phyloP scores from a whole-genome alignment of 805 yeast species.

The Zygoascus ofunaensis region DNA sequence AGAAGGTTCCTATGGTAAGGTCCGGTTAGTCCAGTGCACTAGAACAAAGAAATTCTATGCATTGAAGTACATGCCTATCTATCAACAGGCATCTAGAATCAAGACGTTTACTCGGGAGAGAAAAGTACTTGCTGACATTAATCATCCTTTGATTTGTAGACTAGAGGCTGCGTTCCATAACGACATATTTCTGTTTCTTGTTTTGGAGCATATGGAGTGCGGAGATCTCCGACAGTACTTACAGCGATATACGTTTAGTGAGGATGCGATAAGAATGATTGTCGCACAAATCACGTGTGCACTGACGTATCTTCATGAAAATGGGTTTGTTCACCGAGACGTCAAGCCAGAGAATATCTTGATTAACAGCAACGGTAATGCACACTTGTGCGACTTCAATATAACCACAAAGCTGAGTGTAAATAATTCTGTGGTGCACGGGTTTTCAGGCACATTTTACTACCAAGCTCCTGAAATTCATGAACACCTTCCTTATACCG shows the following conservation, averaged over 20 bases:
- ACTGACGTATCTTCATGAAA: conserved; percentile 41
- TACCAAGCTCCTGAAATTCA: conserved; percentile 27
- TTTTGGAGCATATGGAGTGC: conserved; percentile 23
- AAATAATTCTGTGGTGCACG: conserved; percentile 13
- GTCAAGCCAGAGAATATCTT: conserved; percentile 89
- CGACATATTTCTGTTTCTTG: conserved; percentile 17
- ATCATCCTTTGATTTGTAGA: conserved; percentile 23
- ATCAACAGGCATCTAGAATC: conserved; percentile 10
- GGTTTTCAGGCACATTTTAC: conserved; percentile 21
- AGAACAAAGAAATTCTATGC: conserved; percentile 18
- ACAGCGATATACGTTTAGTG: conserved; percentile 18
- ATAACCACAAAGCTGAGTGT: conserved; percentile 81
- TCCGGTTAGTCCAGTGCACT: conserved; percentile 36
- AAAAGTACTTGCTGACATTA: conserved; percentile 17
- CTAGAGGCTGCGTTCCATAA: conserved; percentile 25
- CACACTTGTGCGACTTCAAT: conserved; percentile 86
- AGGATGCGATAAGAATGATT: conserved; percentile 20
- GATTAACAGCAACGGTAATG: conserved; percentile 73
- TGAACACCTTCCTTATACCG: conserved; percentile 16
- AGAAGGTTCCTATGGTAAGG: conserved; percentile 80
- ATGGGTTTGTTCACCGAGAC: conserved; percentile 74
- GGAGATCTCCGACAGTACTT: conserved; percentile 26
- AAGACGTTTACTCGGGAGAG: conserved; percentile 21
- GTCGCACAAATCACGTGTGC: conserved; percentile 26
- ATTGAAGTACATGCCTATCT: conserved; percentile 23